These are phyloP conservation scores for Globisporangium cystogenes DNA, from an alignment of 352 stramenopile species.

Conservation along the genomic window DNA sequence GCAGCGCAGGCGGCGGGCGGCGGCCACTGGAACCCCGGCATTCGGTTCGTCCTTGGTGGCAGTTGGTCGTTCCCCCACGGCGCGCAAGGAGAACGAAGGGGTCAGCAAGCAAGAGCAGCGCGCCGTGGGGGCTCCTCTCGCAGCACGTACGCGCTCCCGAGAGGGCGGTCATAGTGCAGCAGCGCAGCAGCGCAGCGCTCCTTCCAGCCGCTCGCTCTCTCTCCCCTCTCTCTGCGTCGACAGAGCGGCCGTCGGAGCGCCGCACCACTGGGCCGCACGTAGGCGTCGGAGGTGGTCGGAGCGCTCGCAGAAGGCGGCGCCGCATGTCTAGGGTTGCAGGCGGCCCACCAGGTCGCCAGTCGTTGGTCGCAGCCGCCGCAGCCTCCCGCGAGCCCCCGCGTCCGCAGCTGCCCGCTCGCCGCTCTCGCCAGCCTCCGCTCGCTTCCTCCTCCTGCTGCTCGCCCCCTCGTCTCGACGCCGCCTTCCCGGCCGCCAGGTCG, in stretches of 20 bases:
- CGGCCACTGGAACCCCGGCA: slow-evolving; percentile 53
- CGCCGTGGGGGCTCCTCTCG: slow-evolving; percentile 3
- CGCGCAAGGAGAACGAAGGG: slow-evolving; percentile 61
- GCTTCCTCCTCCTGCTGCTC: too few relatives aligned
- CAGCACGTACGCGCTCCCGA: too few relatives aligned
- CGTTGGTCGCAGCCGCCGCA: slow-evolving; percentile 17
- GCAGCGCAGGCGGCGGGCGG: slow-evolving; percentile 9
- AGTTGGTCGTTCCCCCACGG: slow-evolving; percentile 6
- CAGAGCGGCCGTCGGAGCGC: background rate
- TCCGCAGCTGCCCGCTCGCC: too few relatives aligned
- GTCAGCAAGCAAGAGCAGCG: slow-evolving; percentile 48
- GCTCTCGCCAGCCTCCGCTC: too few relatives aligned
- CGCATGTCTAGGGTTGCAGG: slow-evolving; percentile 65
- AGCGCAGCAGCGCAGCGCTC: slow-evolving; percentile 3
- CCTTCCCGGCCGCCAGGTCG: too few relatives aligned
- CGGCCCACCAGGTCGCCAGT: slow-evolving; percentile 42
- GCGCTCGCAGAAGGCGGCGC: background rate
- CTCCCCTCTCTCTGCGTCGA: background rate
- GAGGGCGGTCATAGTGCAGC: background rate
- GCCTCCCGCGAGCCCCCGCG: too few relatives aligned
- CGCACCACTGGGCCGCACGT: background rate
- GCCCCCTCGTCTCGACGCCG: too few relatives aligned
- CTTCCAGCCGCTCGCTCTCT: slow-evolving; percentile 10
- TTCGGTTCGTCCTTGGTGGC: slow-evolving; percentile 64
- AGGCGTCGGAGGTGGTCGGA: background rate